These are phyloP conservation scores for Neofusicoccum parvum DNA, from an alignment of 2,329 filamentous ascomycete genomes.

Conservation along the genomic window DNA sequence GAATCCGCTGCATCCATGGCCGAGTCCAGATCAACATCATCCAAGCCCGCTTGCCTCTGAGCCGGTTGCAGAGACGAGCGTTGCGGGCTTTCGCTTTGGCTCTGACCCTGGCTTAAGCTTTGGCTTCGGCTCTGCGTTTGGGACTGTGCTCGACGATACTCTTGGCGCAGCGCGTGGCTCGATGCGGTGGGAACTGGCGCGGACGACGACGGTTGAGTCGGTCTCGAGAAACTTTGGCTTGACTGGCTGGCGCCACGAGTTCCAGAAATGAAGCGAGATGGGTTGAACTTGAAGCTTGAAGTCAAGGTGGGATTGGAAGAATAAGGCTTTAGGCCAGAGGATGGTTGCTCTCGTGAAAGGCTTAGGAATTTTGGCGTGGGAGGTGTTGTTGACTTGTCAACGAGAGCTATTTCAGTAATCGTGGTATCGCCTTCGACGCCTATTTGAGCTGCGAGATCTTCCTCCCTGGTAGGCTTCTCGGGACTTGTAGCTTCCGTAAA, in stretches of 20 bases:
- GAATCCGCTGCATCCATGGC: conserved; percentile 16
- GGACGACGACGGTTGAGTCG: neutral
- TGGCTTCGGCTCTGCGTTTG: neutral
- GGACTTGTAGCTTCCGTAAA: neutral
- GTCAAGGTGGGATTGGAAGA: neutral
- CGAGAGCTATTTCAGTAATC: neutral
- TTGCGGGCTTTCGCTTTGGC: neutral
- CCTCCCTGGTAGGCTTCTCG: neutral
- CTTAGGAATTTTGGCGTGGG: neutral
- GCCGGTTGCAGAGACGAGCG: neutral
- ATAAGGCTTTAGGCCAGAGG: neutral
- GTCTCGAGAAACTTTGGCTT: neutral
- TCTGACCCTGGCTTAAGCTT: neutral
- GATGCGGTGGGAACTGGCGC: neutral
- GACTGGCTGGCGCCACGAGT: neutral
- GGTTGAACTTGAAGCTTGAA: neutral
- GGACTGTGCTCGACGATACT: neutral
- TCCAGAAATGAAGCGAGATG: neutral
- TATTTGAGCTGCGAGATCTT: neutral
- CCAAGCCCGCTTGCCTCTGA: neutral
- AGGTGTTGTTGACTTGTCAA: neutral
- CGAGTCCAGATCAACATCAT: conserved; percentile 7
- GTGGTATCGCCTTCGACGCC: conserved; percentile 3
- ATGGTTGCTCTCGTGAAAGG: neutral
- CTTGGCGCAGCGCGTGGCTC: neutral